Evolutionary conservation across 148 eudicot species (phyloP), one percentile per base, ranked within the genome.

Genomic region (Cornus kousa): DNA sequence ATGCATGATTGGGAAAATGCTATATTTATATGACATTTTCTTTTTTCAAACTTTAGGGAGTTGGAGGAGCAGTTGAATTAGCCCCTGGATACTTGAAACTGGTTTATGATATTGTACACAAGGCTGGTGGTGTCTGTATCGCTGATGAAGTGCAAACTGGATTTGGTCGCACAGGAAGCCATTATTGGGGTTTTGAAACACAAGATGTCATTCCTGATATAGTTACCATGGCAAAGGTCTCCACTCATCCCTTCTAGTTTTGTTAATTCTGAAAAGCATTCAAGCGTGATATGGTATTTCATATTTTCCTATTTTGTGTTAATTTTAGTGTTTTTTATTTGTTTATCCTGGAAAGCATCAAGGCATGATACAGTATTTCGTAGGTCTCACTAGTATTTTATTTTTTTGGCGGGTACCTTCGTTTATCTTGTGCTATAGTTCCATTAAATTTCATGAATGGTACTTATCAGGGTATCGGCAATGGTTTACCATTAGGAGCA

Each of bases 81-180:
- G 95, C 98, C 32, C 95, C 99, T 28, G 99, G 99, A 71, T 96
- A 93, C 83, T 80, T 96, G 83, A 91, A 87, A 80, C 65, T 76
- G 82, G 99, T 91, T 48, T 96, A 96, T 74, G 98, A 93, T 71
- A 89, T 89, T 72, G 95, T 96, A 64, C 98, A 84, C 68, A 93
- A 89, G 77, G 97, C 98, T 84, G 97, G 98, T 78, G 98, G 97
- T 39, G 93, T 94, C 50, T 94, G 98, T 78, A 92, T 94, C 67
- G 98, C 98, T 59, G 97, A 94, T 82, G 98, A 94, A 82, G 98
- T 94, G 37, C 98, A 94, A 88, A 90, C 95, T 55, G 98, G 98
- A 78, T 94, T 94, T 86, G 98, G 97, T 77, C 93, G 97, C 43
- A 92, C 98, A 8, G 97, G 98, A 77, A 91, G 93, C 74, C 94